These are phyloP conservation scores for Dictyostelium intermedium DNA, from an alignment of 78 protist species.

Conservation along the genomic window DNA sequence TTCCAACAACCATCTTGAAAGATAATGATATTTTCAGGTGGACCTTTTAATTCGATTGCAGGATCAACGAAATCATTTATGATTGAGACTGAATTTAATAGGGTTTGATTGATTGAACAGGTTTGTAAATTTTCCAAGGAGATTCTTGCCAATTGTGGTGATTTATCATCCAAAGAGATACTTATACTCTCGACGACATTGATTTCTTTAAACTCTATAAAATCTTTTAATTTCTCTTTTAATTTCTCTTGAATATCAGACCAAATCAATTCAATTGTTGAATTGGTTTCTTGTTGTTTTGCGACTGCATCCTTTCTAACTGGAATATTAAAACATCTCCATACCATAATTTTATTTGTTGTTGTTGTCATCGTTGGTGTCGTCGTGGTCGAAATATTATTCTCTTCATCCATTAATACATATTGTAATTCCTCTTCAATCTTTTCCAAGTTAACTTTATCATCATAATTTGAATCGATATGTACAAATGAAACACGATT, in stretches of 20 bases:
- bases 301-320: slow-evolving; percentile 18
- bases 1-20: slow-evolving; percentile 34
- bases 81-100: slow-evolving; percentile 30
- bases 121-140: background rate
- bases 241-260: background rate
- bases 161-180: slow-evolving; percentile 3
- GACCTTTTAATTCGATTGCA: background rate
- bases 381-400: too few species aligned
- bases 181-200: slow-evolving; percentile 34
- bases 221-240: background rate
- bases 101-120: background rate
- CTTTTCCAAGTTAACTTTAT: background rate
- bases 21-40: background rate
- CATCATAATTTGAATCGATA: background rate
- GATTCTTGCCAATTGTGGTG: slow-evolving; percentile 11
- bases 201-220: background rate
- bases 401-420: background rate
- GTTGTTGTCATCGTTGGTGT: too few species aligned
- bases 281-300: slow-evolving; percentile 47
- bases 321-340: slow-evolving; percentile 58
- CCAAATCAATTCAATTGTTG: slow-evolving; percentile 39
- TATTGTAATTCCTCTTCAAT: background rate
- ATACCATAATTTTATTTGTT: background rate
- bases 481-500: slow-evolving; percentile 5
- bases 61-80: slow-evolving; percentile 31